phyloP scores from a whole-genome alignment of 2,329 filamentous ascomycete genomes.

The Diplodia corticola region DNA sequence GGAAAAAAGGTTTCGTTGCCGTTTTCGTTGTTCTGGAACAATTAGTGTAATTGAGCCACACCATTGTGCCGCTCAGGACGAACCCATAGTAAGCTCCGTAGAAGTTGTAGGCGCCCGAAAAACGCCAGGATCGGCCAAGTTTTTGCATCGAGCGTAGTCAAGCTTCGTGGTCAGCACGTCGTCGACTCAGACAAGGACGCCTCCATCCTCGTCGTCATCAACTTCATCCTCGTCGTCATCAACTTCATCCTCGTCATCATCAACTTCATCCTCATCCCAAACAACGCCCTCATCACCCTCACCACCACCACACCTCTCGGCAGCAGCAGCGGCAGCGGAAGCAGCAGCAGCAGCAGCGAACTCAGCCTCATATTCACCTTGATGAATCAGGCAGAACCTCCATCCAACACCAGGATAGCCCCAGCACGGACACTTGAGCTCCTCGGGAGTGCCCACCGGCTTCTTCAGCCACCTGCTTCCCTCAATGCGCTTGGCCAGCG shows the following conservation, averaged over 20 bases:
- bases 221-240: background rate
- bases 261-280: background rate
- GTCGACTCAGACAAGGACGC: no score
- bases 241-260: no score
- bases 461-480: constrained; percentile 42
- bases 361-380: no score
- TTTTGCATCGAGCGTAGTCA: background rate
- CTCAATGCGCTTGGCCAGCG: background rate
- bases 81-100: background rate
- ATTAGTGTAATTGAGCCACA: background rate
- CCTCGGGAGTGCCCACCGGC: background rate
- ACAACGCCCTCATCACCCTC: background rate
- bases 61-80: background rate
- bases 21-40: background rate
- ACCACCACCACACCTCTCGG: background rate
- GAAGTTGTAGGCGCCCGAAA: background rate
- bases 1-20: background rate
- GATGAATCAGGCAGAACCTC: background rate
- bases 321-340: no score
- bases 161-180: background rate
- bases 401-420: constrained; percentile 1
- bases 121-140: background rate
- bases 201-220: background rate
- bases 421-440: constrained; percentile 7
- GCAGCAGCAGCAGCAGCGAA: no score